Base-by-base conservation (phyloP, 768 basidiomycete species). In the Lactarius akahatsu region DNA sequence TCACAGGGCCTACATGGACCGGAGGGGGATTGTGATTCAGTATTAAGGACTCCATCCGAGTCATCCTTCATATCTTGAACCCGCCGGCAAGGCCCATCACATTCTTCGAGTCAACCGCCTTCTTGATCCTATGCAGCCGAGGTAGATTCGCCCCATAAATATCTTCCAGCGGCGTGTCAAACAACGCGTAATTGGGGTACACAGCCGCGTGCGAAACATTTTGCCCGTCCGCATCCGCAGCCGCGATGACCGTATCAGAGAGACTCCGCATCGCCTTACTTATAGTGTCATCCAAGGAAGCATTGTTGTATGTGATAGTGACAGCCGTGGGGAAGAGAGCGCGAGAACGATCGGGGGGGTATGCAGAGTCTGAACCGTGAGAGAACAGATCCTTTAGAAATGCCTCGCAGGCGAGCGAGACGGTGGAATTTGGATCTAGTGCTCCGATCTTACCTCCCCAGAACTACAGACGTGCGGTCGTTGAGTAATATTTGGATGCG, bases 361-460 rank as follows among this genome's bases (percentile, higher is more conserved):
- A 23, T n/a, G 45, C 45, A 47, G 45, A 47, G 20, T n/a, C 45
- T 9, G 45, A 11, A 47, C 45, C 36, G 36, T 47, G 45, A 50
- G n/a, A 50, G 34, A 36, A 50, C 32, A 61, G 9, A 4, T 32
- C 18, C 1, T 10, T 16, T 32, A 41, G 32, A 16, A 60, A 43
- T 10, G 38, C 52, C 6, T 65, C 52, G 1, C 59, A 41, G 7
- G 30, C 20, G 28, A 38, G 10, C 3, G 1, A 0, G 28, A 59
- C 0, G 20, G 26, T 28, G 16, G 32, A 6, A 20, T 30, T 34
- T 23, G 32, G 30, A 16, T 60, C 40, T 4, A 60, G 28, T 11
- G 72, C 36, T 13, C 36, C 36, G 36, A 38, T 4, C 40, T 16
- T 8, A 9, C 10, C 8, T 30, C 59, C 64, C 64, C 64, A 65